These are phyloP conservation scores for Claviceps humidiphila DNA, from an alignment of 2,329 filamentous ascomycete genomes.

Conservation along the genomic window DNA sequence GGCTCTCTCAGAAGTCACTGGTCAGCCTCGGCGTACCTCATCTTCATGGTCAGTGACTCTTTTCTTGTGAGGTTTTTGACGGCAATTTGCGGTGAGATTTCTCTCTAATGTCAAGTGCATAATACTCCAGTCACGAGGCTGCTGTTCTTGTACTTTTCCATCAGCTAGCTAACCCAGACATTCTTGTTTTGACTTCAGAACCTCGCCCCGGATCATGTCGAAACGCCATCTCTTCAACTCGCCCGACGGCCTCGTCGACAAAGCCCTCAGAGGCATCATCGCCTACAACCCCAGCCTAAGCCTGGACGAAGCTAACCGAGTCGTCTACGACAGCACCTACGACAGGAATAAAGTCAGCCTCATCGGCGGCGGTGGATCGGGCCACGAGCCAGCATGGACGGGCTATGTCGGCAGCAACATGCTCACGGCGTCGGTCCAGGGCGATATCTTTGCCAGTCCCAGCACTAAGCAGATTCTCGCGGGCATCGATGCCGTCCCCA, in stretches of 20 bases:
- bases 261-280: conserved; percentile 36
- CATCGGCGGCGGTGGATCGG: conserved; percentile 42
- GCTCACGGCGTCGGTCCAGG: conserved; percentile 46
- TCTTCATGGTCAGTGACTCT: too few species aligned
- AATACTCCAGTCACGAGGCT: too few species aligned
- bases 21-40: too few species aligned
- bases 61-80: too few species aligned
- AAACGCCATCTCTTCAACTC: conserved; percentile 40
- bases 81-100: too few species aligned
- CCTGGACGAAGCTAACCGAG: conserved; percentile 36
- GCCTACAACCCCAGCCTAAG: conserved; percentile 38
- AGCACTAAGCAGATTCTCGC: conserved; percentile 50
- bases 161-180: too few species aligned
- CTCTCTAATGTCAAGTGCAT: too few species aligned
- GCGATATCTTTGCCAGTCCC: conserved; percentile 51
- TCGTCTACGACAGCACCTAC: conserved; percentile 35
- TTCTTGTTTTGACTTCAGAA: background rate
- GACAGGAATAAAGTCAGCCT: conserved; percentile 32
- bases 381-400: conserved; percentile 49
- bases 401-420: conserved; percentile 50
- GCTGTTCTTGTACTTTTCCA: too few species aligned
- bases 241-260: conserved; percentile 39
- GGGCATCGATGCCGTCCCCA: conserved; percentile 42
- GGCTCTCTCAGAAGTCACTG: too few species aligned
- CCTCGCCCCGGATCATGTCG: conserved; percentile 23